phyloP scores from a whole-genome alignment of 2,329 filamentous ascomycete genomes.

The Colletotrichum sp. region DNA sequence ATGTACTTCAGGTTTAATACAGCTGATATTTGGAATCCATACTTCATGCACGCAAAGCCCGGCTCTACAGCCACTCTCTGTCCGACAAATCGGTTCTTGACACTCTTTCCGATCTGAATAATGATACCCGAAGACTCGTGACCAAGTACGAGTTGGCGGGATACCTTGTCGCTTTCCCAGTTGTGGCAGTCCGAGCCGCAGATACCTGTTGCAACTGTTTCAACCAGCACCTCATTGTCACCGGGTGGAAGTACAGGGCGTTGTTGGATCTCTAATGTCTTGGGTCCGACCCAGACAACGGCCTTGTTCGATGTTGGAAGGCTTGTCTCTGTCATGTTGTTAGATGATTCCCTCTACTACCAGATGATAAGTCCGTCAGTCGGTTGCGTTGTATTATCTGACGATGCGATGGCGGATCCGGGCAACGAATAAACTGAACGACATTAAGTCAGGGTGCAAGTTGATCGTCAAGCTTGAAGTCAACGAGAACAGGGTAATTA shows the following conservation, averaged over 20 bases:
- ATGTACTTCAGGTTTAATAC: rapidly evolving
- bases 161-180: slow-evolving; percentile 25
- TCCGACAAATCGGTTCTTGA: neutral
- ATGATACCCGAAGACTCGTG: slow-evolving; percentile 65
- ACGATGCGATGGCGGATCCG: no score
- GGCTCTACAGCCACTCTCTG: neutral
- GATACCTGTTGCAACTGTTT: slow-evolving; percentile 23
- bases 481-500: no score
- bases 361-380: no score
- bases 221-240: neutral
- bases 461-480: no score
- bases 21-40: neutral
- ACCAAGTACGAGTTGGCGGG: slow-evolving; percentile 38
- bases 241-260: neutral
- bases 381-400: no score
- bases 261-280: neutral
- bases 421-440: no score
- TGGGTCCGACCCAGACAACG: neutral
- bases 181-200: slow-evolving; percentile 27
- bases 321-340: neutral
- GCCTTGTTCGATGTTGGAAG: neutral
- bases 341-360: neutral
- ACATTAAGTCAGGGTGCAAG: no score
- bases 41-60: neutral
- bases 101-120: neutral